phyloP scores from a whole-genome alignment of 805 yeast species.

The Nakazawaea ishiwadae region DNA sequence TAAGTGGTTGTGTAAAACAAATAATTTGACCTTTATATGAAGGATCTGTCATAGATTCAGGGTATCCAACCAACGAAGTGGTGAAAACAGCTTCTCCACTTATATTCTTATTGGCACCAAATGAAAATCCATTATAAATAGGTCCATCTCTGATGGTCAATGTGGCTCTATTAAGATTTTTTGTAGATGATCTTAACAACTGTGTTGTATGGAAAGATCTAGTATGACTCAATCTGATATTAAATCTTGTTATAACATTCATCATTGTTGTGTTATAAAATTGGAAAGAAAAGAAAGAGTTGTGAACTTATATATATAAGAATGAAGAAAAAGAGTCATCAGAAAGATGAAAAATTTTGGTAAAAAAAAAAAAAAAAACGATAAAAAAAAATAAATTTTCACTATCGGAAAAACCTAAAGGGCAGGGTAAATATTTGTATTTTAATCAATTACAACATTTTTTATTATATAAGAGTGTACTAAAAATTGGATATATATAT shows the following conservation, averaged over 20 bases:
- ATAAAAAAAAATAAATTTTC: not conserved
- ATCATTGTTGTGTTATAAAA: no score
- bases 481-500: no score
- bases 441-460: no score
- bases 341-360: slow-evolving; percentile 8
- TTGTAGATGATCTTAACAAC: slow-evolving; percentile 21
- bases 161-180: slow-evolving; percentile 71
- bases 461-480: no score
- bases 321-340: not conserved
- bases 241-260: slow-evolving; percentile 19
- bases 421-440: slow-evolving; percentile 13
- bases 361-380: slow-evolving; percentile 15
- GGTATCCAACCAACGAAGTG: slow-evolving; percentile 96
- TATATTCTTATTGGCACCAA: slow-evolving; percentile 89
- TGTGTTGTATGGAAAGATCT: slow-evolving; percentile 22
- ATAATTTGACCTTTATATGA: slow-evolving; percentile 95
- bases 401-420: slow-evolving; percentile 20
- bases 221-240: slow-evolving; percentile 20
- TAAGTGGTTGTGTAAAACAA: slow-evolving; percentile 94
- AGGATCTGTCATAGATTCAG: slow-evolving; percentile 99
- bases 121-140: slow-evolving; percentile 86
- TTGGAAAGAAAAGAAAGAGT: no score
- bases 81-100: slow-evolving; percentile 98
- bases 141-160: slow-evolving; percentile 92
- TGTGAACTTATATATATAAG: not conserved